Evolutionary conservation across 75 land plant species (phyloP).

Genomic region (Chamaecyparis obtusa): DNA sequence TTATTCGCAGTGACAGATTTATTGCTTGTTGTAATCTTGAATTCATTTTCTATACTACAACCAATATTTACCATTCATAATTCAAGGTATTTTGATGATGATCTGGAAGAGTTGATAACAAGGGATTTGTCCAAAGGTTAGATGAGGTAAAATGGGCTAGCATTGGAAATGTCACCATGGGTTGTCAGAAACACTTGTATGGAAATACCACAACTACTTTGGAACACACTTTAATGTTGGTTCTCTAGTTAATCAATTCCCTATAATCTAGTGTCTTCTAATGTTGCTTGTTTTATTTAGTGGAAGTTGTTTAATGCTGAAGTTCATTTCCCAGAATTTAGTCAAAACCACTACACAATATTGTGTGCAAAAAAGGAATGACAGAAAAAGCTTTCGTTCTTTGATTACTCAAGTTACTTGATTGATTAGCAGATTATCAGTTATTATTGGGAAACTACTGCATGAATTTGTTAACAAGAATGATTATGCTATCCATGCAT

Average conservation of each 20-base stretch:
- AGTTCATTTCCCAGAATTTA: neutral
- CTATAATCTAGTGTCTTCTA: neutral
- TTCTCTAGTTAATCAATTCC: neutral
- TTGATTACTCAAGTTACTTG: neutral
- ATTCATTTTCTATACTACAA: neutral
- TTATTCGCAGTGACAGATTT: neutral
- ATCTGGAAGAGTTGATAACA: neutral
- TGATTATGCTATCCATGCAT: slow-evolving; percentile 21
- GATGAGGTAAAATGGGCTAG: neutral
- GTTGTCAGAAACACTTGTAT: neutral
- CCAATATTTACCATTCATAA: neutral
- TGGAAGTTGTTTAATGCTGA: neutral
- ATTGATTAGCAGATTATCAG: neutral
- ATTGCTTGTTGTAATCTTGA: neutral
- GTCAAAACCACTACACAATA: neutral
- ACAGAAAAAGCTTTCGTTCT: neutral
- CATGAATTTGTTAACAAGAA: slow-evolving; percentile 10
- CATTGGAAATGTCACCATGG: neutral
- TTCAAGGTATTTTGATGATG: neutral
- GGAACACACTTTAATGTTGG: neutral
- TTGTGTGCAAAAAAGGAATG: too few species aligned
- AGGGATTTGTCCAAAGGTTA: too few species aligned
- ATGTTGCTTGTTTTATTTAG: neutral
- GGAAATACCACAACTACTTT: neutral
- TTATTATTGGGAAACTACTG: neutral